Percentiles rank a stretch among this genome's conserved stretches.
These are phyloP conservation scores for Thelonectria rubi DNA, from an alignment of 2,329 filamentous ascomycete genomes.

Conservation along the genomic window DNA sequence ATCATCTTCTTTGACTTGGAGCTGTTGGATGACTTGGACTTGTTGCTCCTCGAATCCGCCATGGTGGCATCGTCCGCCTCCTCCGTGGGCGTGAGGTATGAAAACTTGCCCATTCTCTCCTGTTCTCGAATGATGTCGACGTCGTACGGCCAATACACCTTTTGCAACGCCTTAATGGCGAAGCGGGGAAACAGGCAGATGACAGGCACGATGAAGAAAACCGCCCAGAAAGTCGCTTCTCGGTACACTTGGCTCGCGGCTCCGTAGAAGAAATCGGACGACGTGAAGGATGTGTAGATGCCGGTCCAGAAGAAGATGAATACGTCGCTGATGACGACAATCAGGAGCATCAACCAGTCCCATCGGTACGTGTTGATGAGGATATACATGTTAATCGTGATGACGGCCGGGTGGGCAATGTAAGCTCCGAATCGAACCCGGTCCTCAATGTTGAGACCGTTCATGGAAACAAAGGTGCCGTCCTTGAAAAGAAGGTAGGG, in stretches of 20 bases:
- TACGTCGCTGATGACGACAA: conserved; percentile 82
- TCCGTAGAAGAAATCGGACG: conserved; percentile 72
- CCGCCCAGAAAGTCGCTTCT: conserved; percentile 86
- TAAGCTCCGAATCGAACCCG: conserved; percentile 87
- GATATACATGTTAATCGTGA: conserved; percentile 93
- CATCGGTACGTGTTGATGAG: conserved; percentile 96
- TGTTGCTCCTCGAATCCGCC: conserved; percentile 45
- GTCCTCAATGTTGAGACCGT: conserved; percentile 80
- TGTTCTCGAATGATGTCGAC: conserved; percentile 97
- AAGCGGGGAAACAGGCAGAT: conserved; percentile 90
- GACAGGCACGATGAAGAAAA: conserved; percentile 79
- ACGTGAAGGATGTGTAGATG: conserved; percentile 71
- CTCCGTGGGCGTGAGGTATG: conserved; percentile 63
- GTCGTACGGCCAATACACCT: conserved; percentile 92
- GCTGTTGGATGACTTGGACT: conserved; percentile 68
- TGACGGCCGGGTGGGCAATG: conserved; percentile 82
- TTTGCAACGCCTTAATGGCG: conserved; percentile 85
- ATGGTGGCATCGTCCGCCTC: conserved; percentile 52
- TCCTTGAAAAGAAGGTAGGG: conserved; percentile 81
- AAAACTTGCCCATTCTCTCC: conserved; percentile 82
- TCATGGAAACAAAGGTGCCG: conserved; percentile 74
- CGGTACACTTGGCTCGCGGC: conserved; percentile 82
- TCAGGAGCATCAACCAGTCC: conserved; percentile 94
- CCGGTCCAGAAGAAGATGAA: conserved; percentile 97
- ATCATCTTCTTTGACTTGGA: conserved; percentile 58